Evolutionary conservation across 768 basidiomycete species (phyloP), one percentile per base, ranked within the genome.

Genomic region (Lactifluus piperatus): DNA sequence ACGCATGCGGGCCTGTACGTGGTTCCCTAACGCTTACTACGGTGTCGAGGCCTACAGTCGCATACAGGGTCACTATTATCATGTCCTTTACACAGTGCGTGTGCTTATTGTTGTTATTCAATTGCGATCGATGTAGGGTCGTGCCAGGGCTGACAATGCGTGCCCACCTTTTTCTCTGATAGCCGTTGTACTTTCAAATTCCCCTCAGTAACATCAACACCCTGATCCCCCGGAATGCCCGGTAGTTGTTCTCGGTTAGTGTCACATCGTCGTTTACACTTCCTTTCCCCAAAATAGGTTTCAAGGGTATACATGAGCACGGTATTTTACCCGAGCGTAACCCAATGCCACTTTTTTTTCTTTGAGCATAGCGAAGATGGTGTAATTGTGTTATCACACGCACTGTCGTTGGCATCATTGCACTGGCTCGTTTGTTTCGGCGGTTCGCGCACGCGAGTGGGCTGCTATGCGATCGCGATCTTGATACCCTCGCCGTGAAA

Each of bases 1-100:
- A 0, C 18, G 39, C 22, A 22, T 24, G 41, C 20, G 1, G 14
- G 18, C 7, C 1, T 44, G 43, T 20, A 24, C 13, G 86, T 89
- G 88, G 88, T 86, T 91, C 76, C 84, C 87, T 1, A 76, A 81
- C 77, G 79, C 78, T 57, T 91, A 87, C 66, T 84, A 83, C 63
- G 83, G 81, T 0, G 73, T 79, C 59, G 73, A 77, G 41, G 65
- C 72, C 39, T 62, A 71, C 24, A 82, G 81, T 16, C 86, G 86
- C 1, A 79, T 81, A 39, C 79, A 84, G 62, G 84, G 85, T 0
- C 88, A 90, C 67, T 82, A 74, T 61, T 90, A 91, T 65, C 86
- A 90, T 72, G 88, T 90, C 14, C 89, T 88, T 67, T 71, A 79
- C 36, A 85, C 85, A 48, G 85, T 87, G 63, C 63, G 83, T 71